Evolutionary conservation across 2,329 filamentous ascomycete genomes (phyloP).

Genomic region (Pyricularia sp.): DNA sequence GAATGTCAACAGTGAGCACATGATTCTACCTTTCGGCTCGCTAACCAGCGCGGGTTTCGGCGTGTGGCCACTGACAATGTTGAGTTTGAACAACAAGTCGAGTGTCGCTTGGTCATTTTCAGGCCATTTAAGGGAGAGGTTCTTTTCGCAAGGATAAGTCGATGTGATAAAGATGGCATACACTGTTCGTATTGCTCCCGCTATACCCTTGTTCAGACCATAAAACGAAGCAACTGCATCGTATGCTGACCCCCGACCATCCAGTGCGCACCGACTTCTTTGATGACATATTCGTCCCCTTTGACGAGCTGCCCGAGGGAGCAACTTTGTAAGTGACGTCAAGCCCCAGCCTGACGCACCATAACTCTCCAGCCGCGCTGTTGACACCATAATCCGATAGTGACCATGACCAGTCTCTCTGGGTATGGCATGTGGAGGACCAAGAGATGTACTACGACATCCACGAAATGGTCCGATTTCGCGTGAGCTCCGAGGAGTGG

Average conservation of each 20-base stretch:
- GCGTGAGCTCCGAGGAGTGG: slow-evolving; percentile 84
- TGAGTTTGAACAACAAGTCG: slow-evolving; percentile 45
- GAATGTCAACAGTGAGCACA: slow-evolving; percentile 72
- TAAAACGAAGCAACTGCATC: neutral
- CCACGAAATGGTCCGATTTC: slow-evolving; percentile 79
- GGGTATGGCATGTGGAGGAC: slow-evolving; percentile 73
- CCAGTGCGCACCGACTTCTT: slow-evolving; percentile 84
- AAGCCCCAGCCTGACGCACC: neutral
- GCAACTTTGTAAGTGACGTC: slow-evolving; percentile 58
- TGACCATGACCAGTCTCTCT: slow-evolving; percentile 66
- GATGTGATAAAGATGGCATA: slow-evolving; percentile 31
- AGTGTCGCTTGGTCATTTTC: slow-evolving; percentile 90
- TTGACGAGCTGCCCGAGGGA: slow-evolving; percentile 64
- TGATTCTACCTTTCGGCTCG: neutral
- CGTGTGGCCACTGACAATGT: neutral
- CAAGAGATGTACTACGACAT: slow-evolving; percentile 78
- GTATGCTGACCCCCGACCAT: neutral
- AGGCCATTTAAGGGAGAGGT: slow-evolving; percentile 94
- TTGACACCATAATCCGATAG: slow-evolving; percentile 28
- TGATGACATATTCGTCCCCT: slow-evolving; percentile 78
- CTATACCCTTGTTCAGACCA: neutral
- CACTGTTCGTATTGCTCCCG: slow-evolving; percentile 10
- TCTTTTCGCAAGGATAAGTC: slow-evolving; percentile 73
- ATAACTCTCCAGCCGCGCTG: neutral
- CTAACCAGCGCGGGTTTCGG: neutral